Percentiles rank a stretch among this genome's conserved stretches.
These are phyloP conservation scores for Collybia mongolica DNA, from an alignment of 768 basidiomycete species.

Conservation along the genomic window DNA sequence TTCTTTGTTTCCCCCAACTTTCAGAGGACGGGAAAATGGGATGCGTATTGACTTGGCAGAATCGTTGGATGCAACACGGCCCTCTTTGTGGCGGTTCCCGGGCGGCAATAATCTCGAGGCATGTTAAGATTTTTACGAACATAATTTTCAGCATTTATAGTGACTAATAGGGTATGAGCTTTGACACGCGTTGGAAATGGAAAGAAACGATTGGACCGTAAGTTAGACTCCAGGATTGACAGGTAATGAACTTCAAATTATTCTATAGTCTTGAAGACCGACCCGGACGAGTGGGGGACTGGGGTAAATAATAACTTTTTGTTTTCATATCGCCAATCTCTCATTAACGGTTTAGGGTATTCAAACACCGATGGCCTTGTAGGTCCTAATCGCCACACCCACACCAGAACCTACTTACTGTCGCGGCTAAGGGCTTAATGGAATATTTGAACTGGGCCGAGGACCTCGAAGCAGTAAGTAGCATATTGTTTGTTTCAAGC, in stretches of 20 bases:
- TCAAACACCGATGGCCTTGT: conserved; percentile 55
- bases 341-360: conserved; percentile 42
- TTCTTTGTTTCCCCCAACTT: conserved; percentile 64
- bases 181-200: conserved; percentile 58
- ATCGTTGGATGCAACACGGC: conserved; percentile 39
- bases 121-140: not conserved
- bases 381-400: not conserved
- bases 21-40: conserved; percentile 54
- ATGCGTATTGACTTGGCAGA: conserved; percentile 60
- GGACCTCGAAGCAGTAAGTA: conserved; percentile 8
- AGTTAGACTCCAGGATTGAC: conserved; percentile 34
- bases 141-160: not conserved
- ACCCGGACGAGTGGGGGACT: conserved; percentile 28
- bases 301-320: conserved; percentile 34
- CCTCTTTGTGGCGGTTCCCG: conserved; percentile 33
- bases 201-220: conserved; percentile 54
- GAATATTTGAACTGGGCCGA: conserved; percentile 42
- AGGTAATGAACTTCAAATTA: conserved; percentile 28
- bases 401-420: not conserved
- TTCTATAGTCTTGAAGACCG: conserved; percentile 29
- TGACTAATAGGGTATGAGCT: conserved; percentile 40
- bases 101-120: conserved; percentile 42
- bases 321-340: not conserved
- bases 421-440: conserved; percentile 27
- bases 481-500: too few relatives aligned